phyloP scores from a whole-genome alignment of 345 rosid genomes.

The Acer saccharum region DNA sequence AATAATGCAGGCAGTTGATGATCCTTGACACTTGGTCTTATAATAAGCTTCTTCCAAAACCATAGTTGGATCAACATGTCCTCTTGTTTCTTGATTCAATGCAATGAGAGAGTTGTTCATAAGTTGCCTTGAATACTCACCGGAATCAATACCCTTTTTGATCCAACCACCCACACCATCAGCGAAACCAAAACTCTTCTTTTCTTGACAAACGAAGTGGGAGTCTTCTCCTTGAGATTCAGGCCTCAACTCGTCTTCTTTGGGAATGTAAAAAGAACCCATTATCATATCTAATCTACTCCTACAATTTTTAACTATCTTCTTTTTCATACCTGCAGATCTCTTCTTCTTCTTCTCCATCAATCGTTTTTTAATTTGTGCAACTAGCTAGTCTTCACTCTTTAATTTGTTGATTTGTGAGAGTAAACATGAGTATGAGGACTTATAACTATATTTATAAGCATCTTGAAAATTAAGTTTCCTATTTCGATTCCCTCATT shows the following conservation, averaged over 20 bases:
- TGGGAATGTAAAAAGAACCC: conserved; percentile 15
- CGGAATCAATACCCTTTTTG: not conserved
- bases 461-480: no score
- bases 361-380: no score
- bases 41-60: conserved; percentile 17
- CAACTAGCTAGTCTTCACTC: no score
- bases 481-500: no score
- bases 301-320: no score
- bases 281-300: not conserved
- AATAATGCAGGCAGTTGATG: conserved; percentile 29
- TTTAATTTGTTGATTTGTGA: no score
- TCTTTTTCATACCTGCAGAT: no score
- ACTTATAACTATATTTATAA: no score
- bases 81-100: not conserved
- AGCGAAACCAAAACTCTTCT: conserved; percentile 22
- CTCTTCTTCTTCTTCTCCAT: no score
- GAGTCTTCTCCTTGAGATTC: conserved; percentile 24
- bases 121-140: conserved; percentile 24
- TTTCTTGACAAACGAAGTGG: conserved; percentile 10
- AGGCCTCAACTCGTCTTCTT: conserved; percentile 7
- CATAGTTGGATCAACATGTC: not conserved
- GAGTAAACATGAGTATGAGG: no score
- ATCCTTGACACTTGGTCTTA: conserved; percentile 14
- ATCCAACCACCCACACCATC: conserved; percentile 37
- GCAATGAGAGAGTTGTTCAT: conserved; percentile 10